phyloP scores from a whole-genome alignment of 1,284 basidiomycete genomes.

The Hemileia vastatrix region DNA sequence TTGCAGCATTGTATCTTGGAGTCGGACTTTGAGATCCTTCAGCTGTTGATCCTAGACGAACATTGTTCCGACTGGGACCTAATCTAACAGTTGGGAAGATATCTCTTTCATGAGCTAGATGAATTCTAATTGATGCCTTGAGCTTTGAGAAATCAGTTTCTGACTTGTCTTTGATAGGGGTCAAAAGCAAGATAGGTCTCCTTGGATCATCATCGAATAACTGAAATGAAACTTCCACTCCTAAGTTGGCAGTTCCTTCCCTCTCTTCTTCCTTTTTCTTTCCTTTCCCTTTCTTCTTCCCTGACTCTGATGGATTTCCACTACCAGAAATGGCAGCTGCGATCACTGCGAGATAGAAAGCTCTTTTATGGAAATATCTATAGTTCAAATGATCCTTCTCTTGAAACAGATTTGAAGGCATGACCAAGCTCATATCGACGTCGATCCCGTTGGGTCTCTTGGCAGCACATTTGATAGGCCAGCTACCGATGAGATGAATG shows the following conservation, averaged over 20 bases:
- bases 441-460: slow-evolving; percentile 35
- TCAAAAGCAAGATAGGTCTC: slow-evolving; percentile 58
- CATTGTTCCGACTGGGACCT: slow-evolving; percentile 56
- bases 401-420: slow-evolving; percentile 65
- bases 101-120: slow-evolving; percentile 56
- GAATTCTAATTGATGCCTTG: slow-evolving; percentile 61
- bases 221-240: slow-evolving; percentile 55
- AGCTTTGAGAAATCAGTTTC: slow-evolving; percentile 59
- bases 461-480: slow-evolving; percentile 36
- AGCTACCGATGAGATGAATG: too few species aligned
- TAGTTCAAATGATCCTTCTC: slow-evolving; percentile 87
- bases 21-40: slow-evolving; percentile 48
- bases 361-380: slow-evolving; percentile 83
- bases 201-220: slow-evolving; percentile 59
- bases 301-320: slow-evolving; percentile 23
- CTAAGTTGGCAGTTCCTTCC: slow-evolving; percentile 48
- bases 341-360: slow-evolving; percentile 76
- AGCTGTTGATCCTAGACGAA: slow-evolving; percentile 31
- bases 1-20: slow-evolving; percentile 66
- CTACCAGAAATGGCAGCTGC: slow-evolving; percentile 55
- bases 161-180: slow-evolving; percentile 53
- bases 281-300: neutral
- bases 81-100: slow-evolving; percentile 59
- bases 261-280: slow-evolving; percentile 41
- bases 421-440: slow-evolving; percentile 38